These are phyloP conservation scores for Marasmius tenuissimus DNA, from an alignment of 1,284 basidiomycete species.

Conservation along the genomic window DNA sequence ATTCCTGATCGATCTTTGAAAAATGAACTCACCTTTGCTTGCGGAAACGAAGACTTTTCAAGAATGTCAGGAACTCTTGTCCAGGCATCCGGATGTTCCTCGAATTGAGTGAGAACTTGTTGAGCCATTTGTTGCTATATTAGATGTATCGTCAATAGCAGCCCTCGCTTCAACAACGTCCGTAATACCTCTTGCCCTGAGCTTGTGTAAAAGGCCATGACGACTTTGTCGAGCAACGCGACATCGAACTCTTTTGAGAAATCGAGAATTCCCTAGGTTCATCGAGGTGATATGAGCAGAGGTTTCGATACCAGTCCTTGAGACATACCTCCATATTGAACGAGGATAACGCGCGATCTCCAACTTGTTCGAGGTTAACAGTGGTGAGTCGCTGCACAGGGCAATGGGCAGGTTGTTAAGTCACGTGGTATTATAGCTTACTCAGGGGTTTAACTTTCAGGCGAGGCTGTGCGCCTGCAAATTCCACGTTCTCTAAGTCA, in stretches of 20 bases:
- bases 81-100: constrained; percentile 98
- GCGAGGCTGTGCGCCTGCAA: not conserved
- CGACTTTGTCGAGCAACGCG: constrained; percentile 81
- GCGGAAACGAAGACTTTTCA: constrained; percentile 82
- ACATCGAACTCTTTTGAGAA: constrained; percentile 87
- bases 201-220: constrained; percentile 81
- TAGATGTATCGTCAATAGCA: constrained; percentile 22
- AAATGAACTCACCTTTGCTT: constrained; percentile 76
- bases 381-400: not conserved
- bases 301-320: constrained; percentile 6
- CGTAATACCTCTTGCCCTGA: constrained; percentile 69
- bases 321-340: constrained; percentile 42
- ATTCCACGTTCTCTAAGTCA: too few species aligned
- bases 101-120: constrained; percentile 90
- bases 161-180: constrained; percentile 10
- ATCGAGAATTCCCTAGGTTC: constrained; percentile 76
- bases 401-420: not conserved
- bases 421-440: not conserved
- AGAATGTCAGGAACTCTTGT: constrained; percentile 95
- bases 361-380: not conserved
- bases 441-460: not conserved
- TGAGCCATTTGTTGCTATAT: constrained; percentile 88
- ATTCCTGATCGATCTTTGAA: constrained; percentile 1
- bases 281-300: constrained; percentile 19
- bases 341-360: constrained; percentile 17